Percentiles rank a stretch among this genome's conserved stretches.
Evolutionary conservation across 1,139 yeast genomes (phyloP).

Genomic region (Suhomyces terraborum): DNA sequence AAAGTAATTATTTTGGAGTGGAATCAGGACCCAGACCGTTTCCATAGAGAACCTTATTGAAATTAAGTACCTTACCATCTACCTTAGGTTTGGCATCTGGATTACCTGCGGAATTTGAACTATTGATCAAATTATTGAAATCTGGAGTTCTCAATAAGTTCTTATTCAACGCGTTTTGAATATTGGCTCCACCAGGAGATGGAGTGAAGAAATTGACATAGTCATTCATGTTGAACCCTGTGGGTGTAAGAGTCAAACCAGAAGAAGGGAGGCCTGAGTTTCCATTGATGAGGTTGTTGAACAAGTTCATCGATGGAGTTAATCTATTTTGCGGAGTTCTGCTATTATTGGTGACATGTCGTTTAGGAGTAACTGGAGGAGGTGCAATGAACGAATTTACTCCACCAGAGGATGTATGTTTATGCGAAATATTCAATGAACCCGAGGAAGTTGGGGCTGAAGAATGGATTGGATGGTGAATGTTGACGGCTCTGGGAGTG

Average conservation of each 20-base stretch:
- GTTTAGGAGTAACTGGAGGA: constrained; percentile 51
- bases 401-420: constrained; percentile 12
- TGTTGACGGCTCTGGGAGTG: constrained; percentile 32
- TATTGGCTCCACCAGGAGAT: constrained; percentile 52
- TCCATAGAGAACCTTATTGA: constrained; percentile 40
- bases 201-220: constrained; percentile 80
- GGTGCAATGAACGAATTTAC: constrained; percentile 36
- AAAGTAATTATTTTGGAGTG: constrained; percentile 12
- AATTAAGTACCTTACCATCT: constrained; percentile 49
- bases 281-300: constrained; percentile 28
- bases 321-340: constrained; percentile 48
- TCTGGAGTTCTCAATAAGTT: constrained; percentile 47
- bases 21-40: constrained; percentile 16
- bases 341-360: constrained; percentile 32
- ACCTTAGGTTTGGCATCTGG: constrained; percentile 28
- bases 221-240: constrained; percentile 81
- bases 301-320: constrained; percentile 45
- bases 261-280: constrained; percentile 43
- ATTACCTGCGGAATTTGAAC: constrained; percentile 6
- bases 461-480: constrained; percentile 10
- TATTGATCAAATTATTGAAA: constrained; percentile 35
- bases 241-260: constrained; percentile 54
- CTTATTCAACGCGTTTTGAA: constrained; percentile 21
- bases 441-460: constrained; percentile 23
- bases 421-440: constrained; percentile 14